Percentiles rank a stretch among this genome's conserved stretches.
Conservation (phyloP, 2,329 filamentous ascomycete species). For the Aspergillus quadricinctus region DNA sequence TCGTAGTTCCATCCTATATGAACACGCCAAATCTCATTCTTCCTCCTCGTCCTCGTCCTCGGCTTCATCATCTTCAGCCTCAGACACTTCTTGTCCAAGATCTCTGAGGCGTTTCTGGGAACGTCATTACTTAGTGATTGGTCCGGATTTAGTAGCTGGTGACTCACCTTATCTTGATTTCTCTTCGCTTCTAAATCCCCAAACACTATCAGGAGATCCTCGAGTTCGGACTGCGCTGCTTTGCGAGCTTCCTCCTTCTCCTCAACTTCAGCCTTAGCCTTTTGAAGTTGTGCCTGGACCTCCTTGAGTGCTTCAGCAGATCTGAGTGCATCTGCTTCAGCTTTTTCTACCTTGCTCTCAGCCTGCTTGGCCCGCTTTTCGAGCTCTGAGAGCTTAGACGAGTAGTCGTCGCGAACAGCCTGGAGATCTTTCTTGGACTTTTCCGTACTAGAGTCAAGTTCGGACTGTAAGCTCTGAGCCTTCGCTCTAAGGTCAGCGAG, state of each 20-base stretch:
- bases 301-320: constrained; percentile 54
- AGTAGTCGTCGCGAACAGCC: constrained; percentile 50
- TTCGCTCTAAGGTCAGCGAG: constrained; percentile 54
- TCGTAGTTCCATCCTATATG: constrained; percentile 4
- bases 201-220: constrained; percentile 78
- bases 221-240: constrained; percentile 66
- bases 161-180: constrained; percentile 65
- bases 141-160: neutral
- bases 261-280: constrained; percentile 27
- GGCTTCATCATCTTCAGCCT: constrained; percentile 66
- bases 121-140: constrained; percentile 2
- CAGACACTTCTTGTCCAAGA: constrained; percentile 67
- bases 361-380: constrained; percentile 48
- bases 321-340: constrained; percentile 38
- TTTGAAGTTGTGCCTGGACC: constrained; percentile 25
- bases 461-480: constrained; percentile 52
- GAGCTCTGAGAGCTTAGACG: constrained; percentile 40
- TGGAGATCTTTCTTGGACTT: constrained; percentile 54
- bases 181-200: constrained; percentile 75
- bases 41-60: constrained; percentile 55
- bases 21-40: constrained; percentile 16
- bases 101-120: constrained; percentile 55
- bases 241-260: constrained; percentile 61
- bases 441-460: constrained; percentile 47
- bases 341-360: constrained; percentile 23